These are phyloP conservation scores for Sclerotinia spermophila DNA, from an alignment of 2,329 filamentous ascomycete species.

Conservation along the genomic window DNA sequence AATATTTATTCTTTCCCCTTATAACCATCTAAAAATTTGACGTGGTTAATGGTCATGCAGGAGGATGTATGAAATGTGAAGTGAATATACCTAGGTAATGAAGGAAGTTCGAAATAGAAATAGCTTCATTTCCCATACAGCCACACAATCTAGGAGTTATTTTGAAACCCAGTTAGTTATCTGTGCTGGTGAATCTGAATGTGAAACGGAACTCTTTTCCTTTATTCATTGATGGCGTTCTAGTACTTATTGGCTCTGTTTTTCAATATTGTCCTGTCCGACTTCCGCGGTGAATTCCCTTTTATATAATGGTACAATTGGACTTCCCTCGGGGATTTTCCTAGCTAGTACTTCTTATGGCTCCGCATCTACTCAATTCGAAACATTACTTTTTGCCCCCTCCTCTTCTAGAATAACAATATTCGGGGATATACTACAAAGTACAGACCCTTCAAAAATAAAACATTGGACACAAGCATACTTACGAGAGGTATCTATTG, in stretches of 20 bases:
- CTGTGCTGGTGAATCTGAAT: neutral
- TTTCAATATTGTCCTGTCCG: neutral
- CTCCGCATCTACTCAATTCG: slow-evolving; percentile 1
- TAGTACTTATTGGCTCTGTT: neutral
- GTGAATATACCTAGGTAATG: neutral
- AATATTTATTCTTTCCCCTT: neutral
- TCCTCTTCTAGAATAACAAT: neutral
- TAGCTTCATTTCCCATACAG: neutral
- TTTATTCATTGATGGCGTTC: neutral
- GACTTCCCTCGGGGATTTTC: neutral
- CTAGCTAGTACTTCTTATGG: neutral
- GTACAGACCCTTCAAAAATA: neutral
- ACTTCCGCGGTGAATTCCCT: neutral
- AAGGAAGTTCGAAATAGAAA: neutral
- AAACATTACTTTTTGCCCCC: neutral
- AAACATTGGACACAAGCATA: neutral
- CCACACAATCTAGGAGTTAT: too few relatives aligned
- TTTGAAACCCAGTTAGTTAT: neutral
- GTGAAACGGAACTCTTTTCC: neutral
- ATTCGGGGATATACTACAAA: neutral
- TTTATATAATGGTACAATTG: neutral
- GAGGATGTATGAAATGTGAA: neutral
- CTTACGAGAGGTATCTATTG: neutral
- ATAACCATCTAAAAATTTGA: neutral
- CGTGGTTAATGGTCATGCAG: neutral